Percentiles rank a stretch among this genome's conserved stretches.
Conservation (phyloP, 192 early-diverging fungal species). For the Umbelopsis sp. region DNA sequence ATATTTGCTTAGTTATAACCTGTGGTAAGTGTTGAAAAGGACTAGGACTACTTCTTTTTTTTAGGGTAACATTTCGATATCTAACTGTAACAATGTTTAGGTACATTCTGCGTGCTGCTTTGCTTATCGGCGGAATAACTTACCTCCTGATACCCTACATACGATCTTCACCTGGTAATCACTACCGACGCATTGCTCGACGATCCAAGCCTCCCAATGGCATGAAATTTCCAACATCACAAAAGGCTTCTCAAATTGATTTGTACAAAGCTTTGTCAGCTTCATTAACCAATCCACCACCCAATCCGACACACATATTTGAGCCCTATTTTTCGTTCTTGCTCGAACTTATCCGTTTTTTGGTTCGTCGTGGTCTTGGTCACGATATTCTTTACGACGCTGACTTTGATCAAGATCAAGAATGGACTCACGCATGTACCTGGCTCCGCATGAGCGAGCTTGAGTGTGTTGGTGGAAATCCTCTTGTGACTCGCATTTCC, state of each 20-base stretch:
- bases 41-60: too few relatives aligned
- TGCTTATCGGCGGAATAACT: neutral
- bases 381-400: constrained; percentile 28
- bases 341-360: constrained; percentile 21
- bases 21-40: too few relatives aligned
- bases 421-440: constrained; percentile 27
- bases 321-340: neutral
- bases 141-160: neutral
- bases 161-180: neutral
- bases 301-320: neutral
- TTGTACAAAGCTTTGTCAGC: constrained; percentile 16
- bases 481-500: constrained; percentile 11
- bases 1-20: neutral
- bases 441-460: constrained; percentile 41
- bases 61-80: too few relatives aligned
- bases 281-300: constrained; percentile 5
- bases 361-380: constrained; percentile 23
- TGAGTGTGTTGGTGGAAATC: constrained; percentile 37
- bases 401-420: constrained; percentile 11
- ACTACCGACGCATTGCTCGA: constrained; percentile 13
- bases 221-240: neutral
- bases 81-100: neutral
- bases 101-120: neutral
- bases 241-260: neutral
- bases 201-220: neutral